Percentiles rank a stretch among this genome's conserved stretches.
phyloP scores from a whole-genome alignment of 805 yeast genomes.

The Myxozyma monticola region DNA sequence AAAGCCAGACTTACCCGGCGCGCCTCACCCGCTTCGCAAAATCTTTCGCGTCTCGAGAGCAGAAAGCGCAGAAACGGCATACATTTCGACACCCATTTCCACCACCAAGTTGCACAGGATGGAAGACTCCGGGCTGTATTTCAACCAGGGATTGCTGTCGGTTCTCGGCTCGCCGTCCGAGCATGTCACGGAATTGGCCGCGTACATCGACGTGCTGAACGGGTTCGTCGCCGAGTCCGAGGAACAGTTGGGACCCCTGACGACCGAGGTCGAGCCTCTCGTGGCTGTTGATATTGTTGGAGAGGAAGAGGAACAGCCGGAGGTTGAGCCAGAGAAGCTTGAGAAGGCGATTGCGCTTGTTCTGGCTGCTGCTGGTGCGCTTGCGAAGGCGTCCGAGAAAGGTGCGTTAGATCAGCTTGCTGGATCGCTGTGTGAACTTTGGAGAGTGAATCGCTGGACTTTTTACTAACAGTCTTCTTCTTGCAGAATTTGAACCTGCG shows the following conservation, averaged over 20 bases:
- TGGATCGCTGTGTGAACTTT: neutral
- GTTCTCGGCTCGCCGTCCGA: conserved; percentile 19
- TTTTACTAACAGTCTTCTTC: neutral
- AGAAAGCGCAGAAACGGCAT: too few species aligned
- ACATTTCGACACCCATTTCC: too few species aligned
- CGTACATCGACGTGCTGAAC: conserved; percentile 40
- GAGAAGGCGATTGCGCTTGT: conserved; percentile 20
- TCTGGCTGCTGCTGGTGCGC: conserved; percentile 15
- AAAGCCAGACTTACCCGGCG: too few species aligned
- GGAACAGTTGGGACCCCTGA: conserved; percentile 24
- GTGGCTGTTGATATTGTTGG: conserved; percentile 6
- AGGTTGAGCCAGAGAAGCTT: conserved; percentile 12
- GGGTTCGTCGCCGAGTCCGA: conserved; percentile 31
- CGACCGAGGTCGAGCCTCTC: conserved; percentile 17
- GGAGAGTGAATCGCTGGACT: neutral
- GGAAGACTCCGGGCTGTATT: neutral
- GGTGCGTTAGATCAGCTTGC: conserved; percentile 6
- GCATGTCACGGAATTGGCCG: conserved; percentile 37
- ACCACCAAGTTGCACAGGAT: neutral
- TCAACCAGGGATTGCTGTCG: conserved; percentile 17
- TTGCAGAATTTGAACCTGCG: conserved; percentile 41
- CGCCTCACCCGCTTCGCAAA: too few species aligned
- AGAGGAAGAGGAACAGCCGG: conserved; percentile 14
- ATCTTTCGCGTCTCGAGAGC: too few species aligned
- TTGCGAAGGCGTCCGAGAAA: conserved; percentile 19